A percentile compares a stretch with the other conserved stretches of the same genome.
Conservation (phyloP, 2,329 filamentous ascomycete species). For the Aureobasidium sp. region DNA sequence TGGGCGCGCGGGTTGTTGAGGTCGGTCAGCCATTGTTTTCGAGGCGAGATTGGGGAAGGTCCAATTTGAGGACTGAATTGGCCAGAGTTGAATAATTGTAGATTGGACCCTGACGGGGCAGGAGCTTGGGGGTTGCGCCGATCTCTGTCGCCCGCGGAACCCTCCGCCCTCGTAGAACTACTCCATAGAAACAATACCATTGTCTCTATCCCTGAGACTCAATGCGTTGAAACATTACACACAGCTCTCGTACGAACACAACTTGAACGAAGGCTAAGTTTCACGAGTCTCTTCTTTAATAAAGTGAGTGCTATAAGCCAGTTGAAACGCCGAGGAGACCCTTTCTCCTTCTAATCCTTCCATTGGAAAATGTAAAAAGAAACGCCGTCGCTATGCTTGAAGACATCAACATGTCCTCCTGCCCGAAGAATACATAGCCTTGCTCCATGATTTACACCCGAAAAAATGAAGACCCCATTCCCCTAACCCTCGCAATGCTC, state of each 20-base stretch:
- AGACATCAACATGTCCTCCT: neutral
- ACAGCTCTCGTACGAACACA: too few species aligned
- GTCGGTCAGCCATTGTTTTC: constrained; percentile 13
- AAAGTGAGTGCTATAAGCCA: neutral
- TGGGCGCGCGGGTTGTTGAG: neutral
- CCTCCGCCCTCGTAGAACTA: neutral
- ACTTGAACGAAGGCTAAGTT: neutral
- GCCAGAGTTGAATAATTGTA: neutral
- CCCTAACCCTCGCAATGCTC: neutral
- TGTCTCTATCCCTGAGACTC: neutral
- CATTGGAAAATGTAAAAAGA: neutral
- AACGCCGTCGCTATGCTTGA: constrained; percentile 12
- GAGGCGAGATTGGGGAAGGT: neutral
- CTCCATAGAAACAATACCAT: neutral
- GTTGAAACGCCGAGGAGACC: neutral
- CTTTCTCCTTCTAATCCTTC: neutral
- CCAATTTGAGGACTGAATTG: neutral
- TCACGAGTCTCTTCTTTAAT: neutral
- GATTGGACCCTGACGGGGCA: constrained; percentile 4
- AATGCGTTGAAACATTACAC: neutral
- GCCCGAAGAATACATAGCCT: neutral
- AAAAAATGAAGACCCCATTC: neutral
- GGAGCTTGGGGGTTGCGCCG: neutral
- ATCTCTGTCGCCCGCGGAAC: neutral
- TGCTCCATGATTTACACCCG: neutral